A percentile compares a stretch with the other conserved stretches of the same genome.
These are phyloP conservation scores for Fragaria ananassa DNA, from an alignment of 306 rosid genomes.

Conservation along the genomic window DNA sequence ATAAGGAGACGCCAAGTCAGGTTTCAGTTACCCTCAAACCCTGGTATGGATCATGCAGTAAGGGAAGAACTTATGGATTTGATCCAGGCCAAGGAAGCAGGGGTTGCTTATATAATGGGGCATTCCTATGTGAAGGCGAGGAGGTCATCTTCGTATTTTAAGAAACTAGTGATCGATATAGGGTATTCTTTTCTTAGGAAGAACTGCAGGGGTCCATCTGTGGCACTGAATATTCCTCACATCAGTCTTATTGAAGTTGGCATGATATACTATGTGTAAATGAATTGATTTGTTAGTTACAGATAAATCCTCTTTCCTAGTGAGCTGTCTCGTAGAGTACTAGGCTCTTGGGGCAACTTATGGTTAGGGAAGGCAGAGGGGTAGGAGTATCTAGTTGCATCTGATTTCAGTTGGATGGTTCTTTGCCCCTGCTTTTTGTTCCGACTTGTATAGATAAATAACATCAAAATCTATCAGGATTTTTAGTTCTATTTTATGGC, in stretches of 20 bases:
- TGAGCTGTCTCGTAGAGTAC: neutral
- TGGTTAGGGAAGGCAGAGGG: neutral
- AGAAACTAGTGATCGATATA: slow-evolving; percentile 63
- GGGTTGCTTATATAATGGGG: slow-evolving; percentile 83
- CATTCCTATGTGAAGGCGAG: slow-evolving; percentile 88
- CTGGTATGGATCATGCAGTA: slow-evolving; percentile 54
- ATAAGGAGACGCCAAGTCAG: slow-evolving; percentile 54
- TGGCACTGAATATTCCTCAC: slow-evolving; percentile 87
- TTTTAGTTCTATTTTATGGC: neutral
- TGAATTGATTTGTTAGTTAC: slow-evolving; percentile 22
- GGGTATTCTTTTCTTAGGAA: slow-evolving; percentile 79
- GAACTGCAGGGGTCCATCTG: slow-evolving; percentile 85
- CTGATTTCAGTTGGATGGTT: neutral
- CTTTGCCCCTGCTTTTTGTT: neutral
- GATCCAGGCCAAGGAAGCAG: slow-evolving; percentile 78
- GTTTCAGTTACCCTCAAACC: slow-evolving; percentile 58
- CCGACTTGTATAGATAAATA: slow-evolving; percentile 9
- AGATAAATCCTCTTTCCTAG: neutral
- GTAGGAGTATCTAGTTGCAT: neutral
- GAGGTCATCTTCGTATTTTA: slow-evolving; percentile 64
- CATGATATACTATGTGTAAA: slow-evolving; percentile 81
- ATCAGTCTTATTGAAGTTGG: slow-evolving; percentile 89
- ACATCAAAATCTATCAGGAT: neutral
- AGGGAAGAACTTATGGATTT: slow-evolving; percentile 71
- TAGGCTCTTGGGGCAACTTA: neutral